A percentile compares a stretch with the other conserved stretches of the same genome.
phyloP scores from a whole-genome alignment of 495 filamentous ascomycete genomes.

The Xylaria telfairii region DNA sequence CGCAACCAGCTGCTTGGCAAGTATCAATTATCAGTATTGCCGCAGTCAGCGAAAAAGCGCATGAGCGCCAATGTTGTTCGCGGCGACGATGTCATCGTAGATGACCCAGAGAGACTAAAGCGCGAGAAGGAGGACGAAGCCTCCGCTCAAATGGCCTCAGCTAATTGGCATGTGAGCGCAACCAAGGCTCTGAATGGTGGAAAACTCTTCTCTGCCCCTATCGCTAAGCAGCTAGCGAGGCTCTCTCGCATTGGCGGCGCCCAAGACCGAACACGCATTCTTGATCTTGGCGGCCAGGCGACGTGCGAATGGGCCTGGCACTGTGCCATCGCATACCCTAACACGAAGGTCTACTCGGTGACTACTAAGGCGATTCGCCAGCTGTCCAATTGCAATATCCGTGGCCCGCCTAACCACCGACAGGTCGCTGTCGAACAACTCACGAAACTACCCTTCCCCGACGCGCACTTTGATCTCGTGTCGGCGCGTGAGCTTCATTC shows the following conservation, averaged over 20 bases:
- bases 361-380: conserved; percentile 70
- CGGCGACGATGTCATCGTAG: conserved; percentile 58
- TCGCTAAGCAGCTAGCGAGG: conserved; percentile 62
- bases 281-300: conserved; percentile 87
- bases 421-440: conserved; percentile 75
- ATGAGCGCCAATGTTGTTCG: conserved; percentile 65
- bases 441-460: conserved; percentile 83
- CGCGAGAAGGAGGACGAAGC: conserved; percentile 83
- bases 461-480: conserved; percentile 89
- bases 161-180: conserved; percentile 83
- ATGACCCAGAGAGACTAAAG: conserved; percentile 65
- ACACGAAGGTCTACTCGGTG: conserved; percentile 85
- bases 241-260: conserved; percentile 56
- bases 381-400: conserved; percentile 69
- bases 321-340: conserved; percentile 80
- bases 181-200: conserved; percentile 80
- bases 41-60: conserved; percentile 61
- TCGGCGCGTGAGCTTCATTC: conserved; percentile 88
- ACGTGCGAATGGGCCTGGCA: conserved; percentile 97
- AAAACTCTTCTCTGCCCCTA: conserved; percentile 77
- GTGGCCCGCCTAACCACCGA: conserved; percentile 86
- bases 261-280: conserved; percentile 66
- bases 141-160: conserved; percentile 71
- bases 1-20: conserved; percentile 77
- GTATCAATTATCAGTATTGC: conserved; percentile 67